Base-by-base conservation (phyloP, 2,329 filamentous ascomycete species). In the Mycosphaerella sp. region DNA sequence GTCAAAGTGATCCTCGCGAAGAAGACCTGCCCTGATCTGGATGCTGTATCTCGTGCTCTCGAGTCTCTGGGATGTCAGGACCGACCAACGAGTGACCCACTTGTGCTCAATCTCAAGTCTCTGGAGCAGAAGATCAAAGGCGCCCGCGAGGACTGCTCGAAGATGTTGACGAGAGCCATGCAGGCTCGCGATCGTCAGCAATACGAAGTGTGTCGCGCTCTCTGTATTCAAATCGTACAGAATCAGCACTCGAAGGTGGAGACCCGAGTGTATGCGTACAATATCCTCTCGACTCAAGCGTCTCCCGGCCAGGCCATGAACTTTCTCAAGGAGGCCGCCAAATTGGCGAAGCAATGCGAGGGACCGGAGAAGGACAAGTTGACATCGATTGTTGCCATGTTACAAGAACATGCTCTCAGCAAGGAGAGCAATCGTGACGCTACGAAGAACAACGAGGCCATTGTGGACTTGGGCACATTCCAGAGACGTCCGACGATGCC, bases 221-320 rank as follows among this genome's bases (percentile, higher is more conserved):
- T 60, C 1, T 65, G 63, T 43, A 44, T 60, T 9, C 48, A 48
- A 4, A 62, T 65, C 45, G 42, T 62, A 12, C 59, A 61, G 12
- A 59, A 54, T 26, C 46, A 52, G n/a, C 48, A 59, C 44, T 54
- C 59, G 3, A 58, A 64, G 29, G 42, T 55, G 14, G 53, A 58
- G 6, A 63, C 55, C 2, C 57, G 56, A 45, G 54, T 65, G 26
- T 62, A 64, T 17, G 60, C 62, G n/a, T 62, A 57, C 51, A 63
- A 63, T 42, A 62, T 65, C 34, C 53, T 63, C 10, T 54, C 55
- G 5, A 62, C 60, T 11, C 54, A 59, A 45, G 59, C 59, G 1
- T 55, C 48, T 9, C 52, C 56, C 6, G 58, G 58, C 11, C 59
- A 63, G 44, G 56, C 56, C 2, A 53, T 57, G 42, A 48, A 53